phyloP scores from a whole-genome alignment of 768 basidiomycete genomes.

The Floccularia luteovirens region DNA sequence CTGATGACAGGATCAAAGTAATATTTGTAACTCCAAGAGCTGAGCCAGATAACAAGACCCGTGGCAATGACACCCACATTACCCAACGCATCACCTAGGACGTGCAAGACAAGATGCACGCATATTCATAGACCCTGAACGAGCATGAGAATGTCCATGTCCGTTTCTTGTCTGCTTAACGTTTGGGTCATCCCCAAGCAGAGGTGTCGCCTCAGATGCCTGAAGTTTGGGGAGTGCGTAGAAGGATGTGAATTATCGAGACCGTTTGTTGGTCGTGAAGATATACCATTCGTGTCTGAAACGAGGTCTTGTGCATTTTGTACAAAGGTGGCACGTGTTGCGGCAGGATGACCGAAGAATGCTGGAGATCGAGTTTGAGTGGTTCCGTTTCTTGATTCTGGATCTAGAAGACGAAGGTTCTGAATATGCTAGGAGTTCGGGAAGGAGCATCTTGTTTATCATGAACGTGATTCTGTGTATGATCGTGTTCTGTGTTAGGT shows the following conservation, averaged over 20 bases:
- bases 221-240: too few species aligned
- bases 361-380: slow-evolving; percentile 39
- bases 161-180: slow-evolving; percentile 7
- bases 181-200: slow-evolving; percentile 21
- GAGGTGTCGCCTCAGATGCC: slow-evolving; percentile 33
- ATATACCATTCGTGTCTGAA: slow-evolving; percentile 28
- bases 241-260: too few species aligned
- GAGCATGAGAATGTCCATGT: slow-evolving; percentile 27
- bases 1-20: slow-evolving; percentile 94
- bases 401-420: slow-evolving; percentile 13
- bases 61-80: slow-evolving; percentile 97
- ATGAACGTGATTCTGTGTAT: slow-evolving; percentile 50
- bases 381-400: slow-evolving; percentile 13
- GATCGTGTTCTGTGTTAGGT: slow-evolving; percentile 49
- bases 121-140: slow-evolving; percentile 99
- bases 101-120: slow-evolving; percentile 87
- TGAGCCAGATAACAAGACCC: slow-evolving; percentile 91
- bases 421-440: too few species aligned
- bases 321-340: slow-evolving; percentile 67
- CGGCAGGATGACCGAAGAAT: slow-evolving; percentile 67
- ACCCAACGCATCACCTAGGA: slow-evolving; percentile 93
- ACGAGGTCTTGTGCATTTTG: slow-evolving; percentile 84
- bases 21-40: slow-evolving; percentile 76
- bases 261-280: slow-evolving; percentile 15
- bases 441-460: too few species aligned